Evolutionary conservation across 768 basidiomycete genomes (phyloP).

Genomic region (Filobasidium wieringae): DNA sequence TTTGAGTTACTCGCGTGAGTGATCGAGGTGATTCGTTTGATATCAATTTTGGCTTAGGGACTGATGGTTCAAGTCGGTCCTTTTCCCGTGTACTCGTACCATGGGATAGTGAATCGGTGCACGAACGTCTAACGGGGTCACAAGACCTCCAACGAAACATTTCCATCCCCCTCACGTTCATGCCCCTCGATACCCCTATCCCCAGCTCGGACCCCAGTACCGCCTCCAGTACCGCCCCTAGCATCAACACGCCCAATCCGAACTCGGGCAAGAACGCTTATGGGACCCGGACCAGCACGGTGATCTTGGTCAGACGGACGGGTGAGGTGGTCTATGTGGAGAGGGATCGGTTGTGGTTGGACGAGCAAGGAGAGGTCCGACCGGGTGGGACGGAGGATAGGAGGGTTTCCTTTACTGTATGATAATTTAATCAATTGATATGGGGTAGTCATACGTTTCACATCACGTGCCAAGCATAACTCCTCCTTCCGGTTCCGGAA

Average conservation of each 20-base stretch:
- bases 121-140: background rate
- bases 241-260: background rate
- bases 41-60: background rate
- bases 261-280: constrained; percentile 20
- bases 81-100: background rate
- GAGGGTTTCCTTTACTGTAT: too few species aligned
- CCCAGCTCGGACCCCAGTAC: background rate
- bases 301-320: constrained; percentile 28
- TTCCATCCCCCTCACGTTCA: constrained; percentile 4
- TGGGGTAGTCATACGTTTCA: too few species aligned
- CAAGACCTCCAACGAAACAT: constrained; percentile 5
- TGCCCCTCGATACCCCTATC: background rate
- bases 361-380: constrained; percentile 16
- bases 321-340: constrained; percentile 31
- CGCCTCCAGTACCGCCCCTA: background rate
- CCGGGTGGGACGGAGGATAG: too few species aligned
- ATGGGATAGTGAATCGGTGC: background rate
- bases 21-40: background rate
- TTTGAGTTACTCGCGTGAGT: constrained; percentile 25
- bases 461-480: too few species aligned
- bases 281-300: constrained; percentile 31
- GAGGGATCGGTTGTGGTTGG: constrained; percentile 23
- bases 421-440: too few species aligned
- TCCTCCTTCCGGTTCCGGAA: too few species aligned
- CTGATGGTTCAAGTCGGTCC: background rate